Evolutionary conservation across 1,139 yeast species (phyloP).

Genomic region (Magnusiomyces suaveolens): DNA sequence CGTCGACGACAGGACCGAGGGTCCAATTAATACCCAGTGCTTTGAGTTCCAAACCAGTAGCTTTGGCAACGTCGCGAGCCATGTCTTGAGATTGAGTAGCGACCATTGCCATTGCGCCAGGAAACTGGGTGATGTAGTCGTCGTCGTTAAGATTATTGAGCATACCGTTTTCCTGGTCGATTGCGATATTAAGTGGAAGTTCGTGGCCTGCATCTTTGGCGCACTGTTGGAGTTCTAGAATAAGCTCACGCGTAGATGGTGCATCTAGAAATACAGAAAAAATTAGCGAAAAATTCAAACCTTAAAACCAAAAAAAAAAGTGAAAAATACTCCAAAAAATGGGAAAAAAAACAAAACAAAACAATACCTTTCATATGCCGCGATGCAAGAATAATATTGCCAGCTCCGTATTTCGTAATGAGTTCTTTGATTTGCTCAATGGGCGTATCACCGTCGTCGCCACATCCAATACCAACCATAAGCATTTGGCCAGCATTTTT

Average conservation of each 20-base stretch:
- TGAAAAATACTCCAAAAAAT: background rate
- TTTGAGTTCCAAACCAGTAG: constrained; percentile 46
- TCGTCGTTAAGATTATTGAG: constrained; percentile 49
- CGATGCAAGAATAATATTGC: constrained; percentile 48
- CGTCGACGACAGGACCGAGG: constrained; percentile 58
- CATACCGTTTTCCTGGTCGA: constrained; percentile 43
- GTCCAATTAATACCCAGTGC: constrained; percentile 49
- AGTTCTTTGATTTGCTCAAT: constrained; percentile 37
- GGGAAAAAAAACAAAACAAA: background rate
- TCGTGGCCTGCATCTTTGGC: constrained; percentile 47
- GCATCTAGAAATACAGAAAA: constrained; percentile 30
- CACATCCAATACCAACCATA: constrained; percentile 55
- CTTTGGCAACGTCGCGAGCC: constrained; percentile 47
- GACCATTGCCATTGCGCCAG: constrained; percentile 57
- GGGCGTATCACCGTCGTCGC: constrained; percentile 41
- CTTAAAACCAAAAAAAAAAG: background rate
- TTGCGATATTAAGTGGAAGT: constrained; percentile 41
- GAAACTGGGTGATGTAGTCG: constrained; percentile 47
- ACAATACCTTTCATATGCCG: constrained; percentile 37
- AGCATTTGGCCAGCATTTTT: constrained; percentile 44
- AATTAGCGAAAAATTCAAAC: too few relatives aligned
- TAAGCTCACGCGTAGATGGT: constrained; percentile 43
- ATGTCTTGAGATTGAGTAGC: constrained; percentile 46
- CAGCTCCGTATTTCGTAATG: constrained; percentile 45
- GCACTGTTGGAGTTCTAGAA: constrained; percentile 46